These are phyloP conservation scores for Citrus glauca DNA, from an alignment of 345 rosid species.

Conservation along the genomic window DNA sequence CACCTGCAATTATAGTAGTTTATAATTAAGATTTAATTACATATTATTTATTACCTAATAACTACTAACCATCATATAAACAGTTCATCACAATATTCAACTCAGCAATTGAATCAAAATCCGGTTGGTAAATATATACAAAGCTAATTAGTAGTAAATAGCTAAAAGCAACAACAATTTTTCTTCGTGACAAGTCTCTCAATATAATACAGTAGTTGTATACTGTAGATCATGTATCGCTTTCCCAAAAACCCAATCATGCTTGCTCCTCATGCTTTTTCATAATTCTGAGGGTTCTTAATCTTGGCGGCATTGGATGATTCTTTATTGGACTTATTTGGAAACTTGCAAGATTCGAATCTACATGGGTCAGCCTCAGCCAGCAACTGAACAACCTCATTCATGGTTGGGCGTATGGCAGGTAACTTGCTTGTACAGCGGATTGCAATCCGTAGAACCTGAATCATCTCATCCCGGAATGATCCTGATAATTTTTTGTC, in stretches of 20 bases:
- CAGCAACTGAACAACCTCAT: slow-evolving; percentile 78
- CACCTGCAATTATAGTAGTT: too few relatives aligned
- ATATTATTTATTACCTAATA: too few relatives aligned
- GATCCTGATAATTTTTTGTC: slow-evolving; percentile 63
- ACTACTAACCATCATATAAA: too few relatives aligned
- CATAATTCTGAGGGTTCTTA: slow-evolving; percentile 34
- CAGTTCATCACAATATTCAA: too few relatives aligned
- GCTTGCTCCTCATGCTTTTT: slow-evolving; percentile 1
- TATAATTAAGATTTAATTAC: too few relatives aligned
- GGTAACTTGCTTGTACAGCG: slow-evolving; percentile 67
- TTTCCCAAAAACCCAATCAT: slow-evolving; percentile 15
- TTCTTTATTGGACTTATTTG: slow-evolving; percentile 48
- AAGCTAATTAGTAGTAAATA: slow-evolving; percentile 19
- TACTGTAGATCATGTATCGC: slow-evolving; percentile 15
- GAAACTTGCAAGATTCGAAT: slow-evolving; percentile 39
- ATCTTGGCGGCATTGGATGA: slow-evolving; percentile 27
- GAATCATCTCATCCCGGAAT: slow-evolving; percentile 68
- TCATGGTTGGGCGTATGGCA: slow-evolving; percentile 75
- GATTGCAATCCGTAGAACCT: slow-evolving; percentile 68
- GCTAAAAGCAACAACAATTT: background rate
- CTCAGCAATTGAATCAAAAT: too few relatives aligned
- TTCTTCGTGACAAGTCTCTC: slow-evolving; percentile 24
- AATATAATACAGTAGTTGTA: background rate
- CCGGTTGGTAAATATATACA: slow-evolving; percentile 12
- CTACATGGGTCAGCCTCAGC: slow-evolving; percentile 61